phyloP scores from a whole-genome alignment of 495 filamentous ascomycete genomes.

The Niebla homalea region DNA sequence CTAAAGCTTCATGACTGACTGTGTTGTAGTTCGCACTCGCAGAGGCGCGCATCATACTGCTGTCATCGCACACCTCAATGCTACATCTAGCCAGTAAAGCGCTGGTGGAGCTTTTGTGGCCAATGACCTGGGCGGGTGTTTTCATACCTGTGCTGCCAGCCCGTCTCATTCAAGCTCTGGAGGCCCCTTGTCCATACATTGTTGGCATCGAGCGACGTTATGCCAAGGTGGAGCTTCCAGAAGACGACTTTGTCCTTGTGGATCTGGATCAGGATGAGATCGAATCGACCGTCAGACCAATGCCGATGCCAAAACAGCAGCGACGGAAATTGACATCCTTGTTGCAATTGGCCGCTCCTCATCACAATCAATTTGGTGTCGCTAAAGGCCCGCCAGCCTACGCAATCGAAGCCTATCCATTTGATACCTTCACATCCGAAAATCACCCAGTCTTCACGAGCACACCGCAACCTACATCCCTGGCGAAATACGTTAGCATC shows the following conservation, averaged over 20 bases:
- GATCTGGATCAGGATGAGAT: slow-evolving; percentile 86
- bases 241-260: slow-evolving; percentile 93
- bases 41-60: slow-evolving; percentile 88
- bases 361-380: slow-evolving; percentile 77
- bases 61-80: slow-evolving; percentile 94
- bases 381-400: slow-evolving; percentile 81
- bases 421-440: slow-evolving; percentile 78
- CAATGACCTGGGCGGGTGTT: slow-evolving; percentile 81
- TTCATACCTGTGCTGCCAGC: slow-evolving; percentile 87
- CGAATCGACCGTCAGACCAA: slow-evolving; percentile 61
- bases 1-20: slow-evolving; percentile 9
- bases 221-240: slow-evolving; percentile 78
- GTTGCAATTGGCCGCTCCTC: slow-evolving; percentile 79
- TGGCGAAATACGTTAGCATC: slow-evolving; percentile 74
- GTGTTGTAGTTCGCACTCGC: slow-evolving; percentile 56
- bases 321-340: slow-evolving; percentile 79
- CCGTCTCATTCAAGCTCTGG: slow-evolving; percentile 72
- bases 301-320: slow-evolving; percentile 72
- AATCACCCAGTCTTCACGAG: slow-evolving; percentile 64
- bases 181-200: slow-evolving; percentile 94
- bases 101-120: slow-evolving; percentile 72
- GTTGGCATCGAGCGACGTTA: slow-evolving; percentile 90
- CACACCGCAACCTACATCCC: slow-evolving; percentile 50
- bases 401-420: slow-evolving; percentile 81
- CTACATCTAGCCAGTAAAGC: slow-evolving; percentile 81